These are phyloP conservation scores for Chamaecrista fasciculata DNA, from an alignment of 306 rosid species.

Conservation along the genomic window DNA sequence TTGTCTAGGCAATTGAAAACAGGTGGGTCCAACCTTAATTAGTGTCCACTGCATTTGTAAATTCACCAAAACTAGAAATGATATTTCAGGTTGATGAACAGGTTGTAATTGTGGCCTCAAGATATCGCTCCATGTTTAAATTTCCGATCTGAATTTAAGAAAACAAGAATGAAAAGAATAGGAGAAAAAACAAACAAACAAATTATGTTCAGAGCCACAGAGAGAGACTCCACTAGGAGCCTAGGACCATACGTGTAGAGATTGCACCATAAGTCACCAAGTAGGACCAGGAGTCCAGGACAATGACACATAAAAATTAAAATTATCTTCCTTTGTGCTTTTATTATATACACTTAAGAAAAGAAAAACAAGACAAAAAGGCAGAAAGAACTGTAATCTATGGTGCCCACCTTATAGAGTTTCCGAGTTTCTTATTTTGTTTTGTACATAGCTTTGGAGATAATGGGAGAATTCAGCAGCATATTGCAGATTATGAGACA, in stretches of 20 bases:
- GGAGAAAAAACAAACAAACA: background rate
- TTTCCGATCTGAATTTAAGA: background rate
- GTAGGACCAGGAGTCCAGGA: conserved; percentile 33
- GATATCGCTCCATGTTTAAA: conserved; percentile 16
- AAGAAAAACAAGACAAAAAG: background rate
- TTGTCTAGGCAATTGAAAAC: conserved; percentile 41
- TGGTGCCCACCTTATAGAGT: conserved; percentile 29
- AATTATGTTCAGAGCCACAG: too few species aligned
- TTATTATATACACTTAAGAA: conserved; percentile 30
- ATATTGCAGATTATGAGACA: conserved; percentile 32
- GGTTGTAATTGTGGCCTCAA: conserved; percentile 11
- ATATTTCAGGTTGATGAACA: conserved; percentile 24
- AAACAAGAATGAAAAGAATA: background rate
- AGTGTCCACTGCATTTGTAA: conserved; percentile 27
- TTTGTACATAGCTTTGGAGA: conserved; percentile 32
- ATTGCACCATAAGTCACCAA: conserved; percentile 35
- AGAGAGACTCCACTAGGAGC: too few species aligned
- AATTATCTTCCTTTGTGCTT: conserved; percentile 18
- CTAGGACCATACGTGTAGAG: conserved; percentile 25
- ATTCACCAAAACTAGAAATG: conserved; percentile 34
- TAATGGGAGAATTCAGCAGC: conserved; percentile 22
- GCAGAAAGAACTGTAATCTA: background rate
- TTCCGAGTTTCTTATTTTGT: conserved; percentile 41
- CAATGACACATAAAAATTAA: background rate
- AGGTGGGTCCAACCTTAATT: conserved; percentile 50